phyloP scores from a whole-genome alignment of 306 rosid genomes.

The Cucumis sativus region Cucumber_9930_V3 NC_026660.2:16956001-16956500 shows the following conservation, averaged over 20 bases:
- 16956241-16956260: slow-evolving; percentile 1
- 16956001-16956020: slow-evolving; percentile 32
- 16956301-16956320: neutral
- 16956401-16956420: neutral
- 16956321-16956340: slow-evolving; percentile 8
- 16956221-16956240: neutral
- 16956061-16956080: slow-evolving; percentile 32
- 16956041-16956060: slow-evolving; percentile 43
- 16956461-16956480: neutral
- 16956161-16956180: slow-evolving; percentile 73
- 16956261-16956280: neutral
- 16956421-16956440: neutral
- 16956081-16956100: slow-evolving; percentile 23
- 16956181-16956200: slow-evolving; percentile 94
- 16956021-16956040: slow-evolving; percentile 54
- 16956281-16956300: neutral
- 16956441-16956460: neutral
- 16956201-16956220: slow-evolving; percentile 36
- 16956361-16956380: neutral
- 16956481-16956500: neutral
- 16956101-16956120: slow-evolving; percentile 90
- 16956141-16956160: slow-evolving; percentile 96
- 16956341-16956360: neutral
- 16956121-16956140: slow-evolving; percentile 94
- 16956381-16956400: neutral